A percentile compares a stretch with the other conserved stretches of the same genome.
These are phyloP conservation scores for Santalum album DNA, from an alignment of 164 flowering plant species.

Conservation along the genomic window DNA sequence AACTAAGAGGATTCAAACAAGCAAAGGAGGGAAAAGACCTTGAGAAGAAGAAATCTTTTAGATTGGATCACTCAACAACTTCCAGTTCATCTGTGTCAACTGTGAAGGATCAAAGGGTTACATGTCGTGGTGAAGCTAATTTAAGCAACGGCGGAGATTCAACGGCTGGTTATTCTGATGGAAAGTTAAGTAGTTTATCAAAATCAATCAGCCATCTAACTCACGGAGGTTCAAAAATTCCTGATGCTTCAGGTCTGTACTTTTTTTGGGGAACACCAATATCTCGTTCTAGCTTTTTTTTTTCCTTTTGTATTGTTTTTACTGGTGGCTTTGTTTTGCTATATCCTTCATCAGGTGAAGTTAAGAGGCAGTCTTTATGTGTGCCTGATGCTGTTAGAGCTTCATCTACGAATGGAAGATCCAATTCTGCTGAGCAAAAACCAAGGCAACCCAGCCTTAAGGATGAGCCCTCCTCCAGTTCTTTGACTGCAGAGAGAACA, in stretches of 20 bases:
- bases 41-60: slow-evolving; percentile 45
- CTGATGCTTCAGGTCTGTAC: slow-evolving; percentile 3
- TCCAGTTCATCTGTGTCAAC: slow-evolving; percentile 18
- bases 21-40: slow-evolving; percentile 29
- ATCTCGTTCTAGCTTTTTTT: background rate
- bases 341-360: slow-evolving; percentile 19
- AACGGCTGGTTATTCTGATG: slow-evolving; percentile 34
- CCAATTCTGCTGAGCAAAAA: slow-evolving; percentile 25
- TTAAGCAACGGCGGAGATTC: slow-evolving; percentile 24
- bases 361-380: slow-evolving; percentile 21
- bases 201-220: slow-evolving; percentile 21
- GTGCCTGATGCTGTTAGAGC: slow-evolving; percentile 18
- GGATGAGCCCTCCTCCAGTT: slow-evolving; percentile 27
- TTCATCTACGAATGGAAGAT: slow-evolving; percentile 24
- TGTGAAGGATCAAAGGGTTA: slow-evolving; percentile 24
- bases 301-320: background rate
- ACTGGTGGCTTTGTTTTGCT: slow-evolving; percentile 3
- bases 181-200: slow-evolving; percentile 20
- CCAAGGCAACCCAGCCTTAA: slow-evolving; percentile 23
- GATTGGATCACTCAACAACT: slow-evolving; percentile 28
- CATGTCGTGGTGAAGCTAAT: slow-evolving; percentile 33
- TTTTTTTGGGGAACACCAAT: background rate
- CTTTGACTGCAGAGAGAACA: slow-evolving; percentile 19
- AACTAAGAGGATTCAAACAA: slow-evolving; percentile 34
- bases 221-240: slow-evolving; percentile 29